Conservation (phyloP, 1,139 yeast species). For the Sugiyamaella paludigena region DNA sequence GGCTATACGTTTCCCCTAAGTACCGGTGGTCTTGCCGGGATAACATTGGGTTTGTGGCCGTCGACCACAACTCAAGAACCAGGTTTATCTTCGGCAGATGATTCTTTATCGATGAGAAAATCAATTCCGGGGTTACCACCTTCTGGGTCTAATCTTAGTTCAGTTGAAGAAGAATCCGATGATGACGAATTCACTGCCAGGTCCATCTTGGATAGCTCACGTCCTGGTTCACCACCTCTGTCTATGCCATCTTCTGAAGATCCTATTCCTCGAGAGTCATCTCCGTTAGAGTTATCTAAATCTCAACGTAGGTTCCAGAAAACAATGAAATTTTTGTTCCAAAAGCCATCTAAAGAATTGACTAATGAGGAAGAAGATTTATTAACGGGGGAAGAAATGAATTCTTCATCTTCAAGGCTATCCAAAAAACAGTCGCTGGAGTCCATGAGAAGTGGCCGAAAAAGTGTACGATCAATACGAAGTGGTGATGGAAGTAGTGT, state of each 20-base stretch:
- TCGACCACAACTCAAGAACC: background rate
- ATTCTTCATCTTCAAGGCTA: no score
- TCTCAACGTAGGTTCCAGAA: slow-evolving; percentile 21
- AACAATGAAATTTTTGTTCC: slow-evolving; percentile 24
- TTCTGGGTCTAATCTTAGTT: background rate
- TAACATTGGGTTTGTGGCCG: background rate
- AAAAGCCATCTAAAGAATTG: background rate
- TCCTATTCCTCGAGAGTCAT: slow-evolving; percentile 8
- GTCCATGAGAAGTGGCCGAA: no score
- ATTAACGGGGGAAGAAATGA: no score
- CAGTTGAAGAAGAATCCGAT: slow-evolving; percentile 6
- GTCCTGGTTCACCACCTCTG: slow-evolving; percentile 4
- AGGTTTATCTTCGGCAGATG: background rate
- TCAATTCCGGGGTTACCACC: background rate
- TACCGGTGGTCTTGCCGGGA: background rate
- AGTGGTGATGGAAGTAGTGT: no score
- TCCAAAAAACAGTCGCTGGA: no score
- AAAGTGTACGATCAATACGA: no score
- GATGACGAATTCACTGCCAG: slow-evolving; percentile 18
- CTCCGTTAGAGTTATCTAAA: slow-evolving; percentile 12
- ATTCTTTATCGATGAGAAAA: background rate
- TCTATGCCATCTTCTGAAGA: background rate
- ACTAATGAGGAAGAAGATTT: no score
- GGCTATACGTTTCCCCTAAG: slow-evolving; percentile 3
- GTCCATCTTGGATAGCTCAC: slow-evolving; percentile 9